Base-by-base conservation (phyloP, 805 yeast genomes). In the Candida boleticola region DNA sequence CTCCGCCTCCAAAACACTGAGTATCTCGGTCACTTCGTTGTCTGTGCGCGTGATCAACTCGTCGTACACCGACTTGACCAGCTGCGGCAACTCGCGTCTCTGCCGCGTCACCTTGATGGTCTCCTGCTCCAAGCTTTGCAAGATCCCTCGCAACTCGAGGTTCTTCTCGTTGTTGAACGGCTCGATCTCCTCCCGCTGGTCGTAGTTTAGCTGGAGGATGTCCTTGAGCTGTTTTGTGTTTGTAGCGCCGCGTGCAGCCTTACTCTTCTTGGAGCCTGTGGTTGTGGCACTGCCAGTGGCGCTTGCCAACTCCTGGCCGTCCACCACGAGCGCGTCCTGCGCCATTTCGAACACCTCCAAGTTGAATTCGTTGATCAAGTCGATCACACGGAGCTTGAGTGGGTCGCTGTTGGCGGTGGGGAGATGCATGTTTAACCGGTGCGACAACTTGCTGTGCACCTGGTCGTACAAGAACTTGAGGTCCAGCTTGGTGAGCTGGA, bases 111-210 rank as follows among this genome's bases (percentile, higher is more conserved):
- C 74, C 42, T 68, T 73, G 1, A 79, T 73, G 0, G 88, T 79
- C 46, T 76, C 77, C 37, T 71, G 74, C 48, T 87, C 95, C 44
- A 85, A 82, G 29, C 74, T 69, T 37, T 72, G 71, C 47, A 85
- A 77, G 37, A 77, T 51, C 37, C 72, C 67, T 36, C 92, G 66
- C 22, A 86, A 73, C 42, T 69, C 58, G 43, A 77, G 81, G 57
- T 84, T 83, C 44, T 85, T 60, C 16, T 74, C 80, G 30, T 74
- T 61, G 54, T 87, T 92, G 58, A 83, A 85, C 0, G 90, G 89
- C 55, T 83, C 93, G 6, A 80, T 72, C 43, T 74, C 74, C 43
- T 65, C 71, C 30, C 41, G 14, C 2, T 40, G 51, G 54, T 40
- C 50, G 22, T 16, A 19, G 10, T 16, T 17, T 46, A 18, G 53